Evolutionary conservation across 106 monocot genomes (phyloP).

Genomic region (Dioscorea zingiberensis): DNA sequence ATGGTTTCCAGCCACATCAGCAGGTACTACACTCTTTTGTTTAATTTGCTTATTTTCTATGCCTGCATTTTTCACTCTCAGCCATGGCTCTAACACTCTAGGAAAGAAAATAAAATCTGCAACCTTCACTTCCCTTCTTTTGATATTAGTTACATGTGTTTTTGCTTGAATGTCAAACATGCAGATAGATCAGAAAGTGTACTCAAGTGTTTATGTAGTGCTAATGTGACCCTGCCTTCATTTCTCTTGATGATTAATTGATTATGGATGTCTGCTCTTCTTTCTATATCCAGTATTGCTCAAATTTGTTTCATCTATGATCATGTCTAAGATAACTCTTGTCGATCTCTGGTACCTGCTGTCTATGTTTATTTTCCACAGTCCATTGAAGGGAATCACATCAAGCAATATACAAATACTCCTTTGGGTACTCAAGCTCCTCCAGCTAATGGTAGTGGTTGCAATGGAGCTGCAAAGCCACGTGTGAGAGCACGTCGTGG

Average conservation of each 20-base stretch:
- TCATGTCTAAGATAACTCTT: not conserved
- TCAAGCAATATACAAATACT: slow-evolving; percentile 15
- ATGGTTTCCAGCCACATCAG: slow-evolving; percentile 8
- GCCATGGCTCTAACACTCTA: slow-evolving; percentile 2
- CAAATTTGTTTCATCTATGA: not conserved
- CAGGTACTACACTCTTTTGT: slow-evolving; percentile 13
- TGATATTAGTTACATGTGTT: not conserved
- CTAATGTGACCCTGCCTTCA: not conserved
- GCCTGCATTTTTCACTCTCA: not conserved
- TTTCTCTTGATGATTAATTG: not conserved
- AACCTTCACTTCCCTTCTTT: slow-evolving; percentile 7
- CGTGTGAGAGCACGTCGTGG: slow-evolving; percentile 69
- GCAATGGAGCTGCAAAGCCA: slow-evolving; percentile 41
- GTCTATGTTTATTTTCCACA: slow-evolving; percentile 5
- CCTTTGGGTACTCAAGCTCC: slow-evolving; percentile 16
- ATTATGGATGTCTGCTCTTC: too few species aligned
- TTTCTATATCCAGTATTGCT: too few species aligned
- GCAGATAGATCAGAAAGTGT: too few species aligned
- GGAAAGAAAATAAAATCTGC: not conserved
- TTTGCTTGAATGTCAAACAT: not conserved
- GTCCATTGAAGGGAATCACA: slow-evolving; percentile 6
- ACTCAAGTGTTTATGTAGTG: not conserved
- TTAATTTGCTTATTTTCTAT: not conserved
- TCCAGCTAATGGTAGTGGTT: slow-evolving; percentile 18
- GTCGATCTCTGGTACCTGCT: not conserved